Conservation (phyloP, 345 rosid species). For the Syzygium grande region DNA sequence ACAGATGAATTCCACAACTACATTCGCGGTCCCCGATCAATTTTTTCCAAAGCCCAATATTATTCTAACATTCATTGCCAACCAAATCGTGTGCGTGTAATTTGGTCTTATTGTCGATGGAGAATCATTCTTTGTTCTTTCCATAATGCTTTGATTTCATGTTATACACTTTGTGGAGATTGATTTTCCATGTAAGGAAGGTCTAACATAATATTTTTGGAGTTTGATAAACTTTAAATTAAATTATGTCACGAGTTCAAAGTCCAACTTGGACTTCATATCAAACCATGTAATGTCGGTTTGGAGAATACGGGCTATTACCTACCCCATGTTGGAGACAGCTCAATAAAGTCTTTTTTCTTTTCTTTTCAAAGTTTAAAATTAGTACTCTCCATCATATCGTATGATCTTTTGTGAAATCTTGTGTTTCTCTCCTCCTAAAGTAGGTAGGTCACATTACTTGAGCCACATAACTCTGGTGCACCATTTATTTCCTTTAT, state of each 20-base stretch:
- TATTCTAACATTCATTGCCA: neutral
- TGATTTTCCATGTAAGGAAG: neutral
- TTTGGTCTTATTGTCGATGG: neutral
- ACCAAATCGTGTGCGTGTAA: neutral
- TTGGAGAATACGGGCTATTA: neutral
- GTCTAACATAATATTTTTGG: neutral
- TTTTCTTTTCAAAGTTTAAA: neutral
- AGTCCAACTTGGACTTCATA: neutral
- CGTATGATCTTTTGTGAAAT: neutral
- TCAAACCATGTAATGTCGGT: neutral
- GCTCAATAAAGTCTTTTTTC: neutral
- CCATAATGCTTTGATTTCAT: neutral
- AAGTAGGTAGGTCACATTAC: neutral
- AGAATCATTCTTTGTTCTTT: neutral
- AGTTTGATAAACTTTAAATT: neutral
- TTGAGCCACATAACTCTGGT: neutral
- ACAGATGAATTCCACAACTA: neutral
- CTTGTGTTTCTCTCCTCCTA: neutral
- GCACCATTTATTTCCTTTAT: neutral
- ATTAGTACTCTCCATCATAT: neutral
- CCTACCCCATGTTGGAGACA: neutral
- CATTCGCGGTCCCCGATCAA: neutral
- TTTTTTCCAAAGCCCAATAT: neutral
- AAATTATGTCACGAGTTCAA: neutral
- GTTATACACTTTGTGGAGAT: neutral